Evolutionary conservation across 768 basidiomycete species (phyloP).

Genomic region (Boletus sensibilis): DNA sequence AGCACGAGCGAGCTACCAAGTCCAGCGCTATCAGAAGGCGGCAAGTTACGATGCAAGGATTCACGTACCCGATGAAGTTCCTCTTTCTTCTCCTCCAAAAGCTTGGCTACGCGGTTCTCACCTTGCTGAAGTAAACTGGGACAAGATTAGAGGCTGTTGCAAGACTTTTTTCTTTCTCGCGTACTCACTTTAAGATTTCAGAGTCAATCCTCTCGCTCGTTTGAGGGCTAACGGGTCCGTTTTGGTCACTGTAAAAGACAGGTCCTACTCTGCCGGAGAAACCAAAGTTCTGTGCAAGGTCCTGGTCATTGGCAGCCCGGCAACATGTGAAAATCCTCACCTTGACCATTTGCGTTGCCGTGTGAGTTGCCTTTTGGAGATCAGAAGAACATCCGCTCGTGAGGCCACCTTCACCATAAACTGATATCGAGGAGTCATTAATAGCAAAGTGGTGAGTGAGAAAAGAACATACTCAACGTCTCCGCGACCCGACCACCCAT

Average conservation of each 20-base stretch:
- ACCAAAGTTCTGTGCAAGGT: conserved; percentile 59
- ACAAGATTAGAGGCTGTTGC: not conserved
- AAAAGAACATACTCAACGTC: conserved; percentile 62
- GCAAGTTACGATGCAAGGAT: not conserved
- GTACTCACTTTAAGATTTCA: conserved; percentile 75
- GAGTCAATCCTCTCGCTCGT: conserved; percentile 84
- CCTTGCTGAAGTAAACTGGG: conserved; percentile 64
- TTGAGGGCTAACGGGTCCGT: conserved; percentile 66
- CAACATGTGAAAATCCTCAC: conserved; percentile 40
- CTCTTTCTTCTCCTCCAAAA: conserved; percentile 64
- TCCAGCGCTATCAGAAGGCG: not conserved
- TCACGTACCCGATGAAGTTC: conserved; percentile 71
- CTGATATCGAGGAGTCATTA: conserved; percentile 37
- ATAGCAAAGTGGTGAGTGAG: not conserved
- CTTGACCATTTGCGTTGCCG: conserved; percentile 87
- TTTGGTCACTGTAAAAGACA: conserved; percentile 73
- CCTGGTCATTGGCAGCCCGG: not conserved
- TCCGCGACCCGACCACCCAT: conserved; percentile 97
- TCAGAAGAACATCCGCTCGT: conserved; percentile 93
- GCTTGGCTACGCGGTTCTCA: conserved; percentile 59
- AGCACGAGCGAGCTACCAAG: conserved; percentile 75
- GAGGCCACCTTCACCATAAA: conserved; percentile 84
- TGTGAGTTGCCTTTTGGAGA: conserved; percentile 73
- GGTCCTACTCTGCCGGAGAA: conserved; percentile 81
- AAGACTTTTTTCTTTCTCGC: not conserved